Evolutionary conservation across 257 asterid species (phyloP), one percentile per base, ranked within the genome.

Genomic region (Lavandula angustifolia): DNA sequence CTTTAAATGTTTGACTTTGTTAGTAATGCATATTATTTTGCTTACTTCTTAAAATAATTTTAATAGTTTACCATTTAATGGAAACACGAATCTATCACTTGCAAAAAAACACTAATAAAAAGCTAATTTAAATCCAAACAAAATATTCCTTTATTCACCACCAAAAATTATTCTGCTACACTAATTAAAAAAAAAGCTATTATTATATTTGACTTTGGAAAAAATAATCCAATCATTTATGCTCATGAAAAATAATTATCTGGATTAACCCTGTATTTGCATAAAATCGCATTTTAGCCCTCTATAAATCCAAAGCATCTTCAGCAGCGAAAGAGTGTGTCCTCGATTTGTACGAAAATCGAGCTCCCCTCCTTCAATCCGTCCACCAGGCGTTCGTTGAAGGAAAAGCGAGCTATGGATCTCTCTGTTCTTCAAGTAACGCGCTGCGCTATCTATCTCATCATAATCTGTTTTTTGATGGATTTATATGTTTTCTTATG

Each of bases 401-500:
- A 14, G 56, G 11, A 48, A 53, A 22, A 22, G 52, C 65, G 46
- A 49, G 60, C 35, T n/a, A 79, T 79, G 84, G 80, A 52, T 68
- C 73, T 72, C 76, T 79, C 84, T 3, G 49, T 79, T 68, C 69
- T 79, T 47, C 83, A 78, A 74, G 83, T 78, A 78, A 71, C 49
- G 14, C 69, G 11, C 64, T 31, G 43, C 27, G 14, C 73, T 64
- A 35, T 40, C 8, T 41, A 6, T 62, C 57, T 13, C 61, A 12
- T 17, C 8, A 3, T 22, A 6, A 3, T 9, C 3, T 22, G 14
- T 6, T 53, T 3, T 50, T 34, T 61, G 3, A 5, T 18, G 32
- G 56, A 14, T 13, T 59, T 59, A 0, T 7, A 12, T 52, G 41
- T 14, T 11, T 33, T 65, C 54, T 61, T 27, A 10, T 42, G 71